phyloP scores from a whole-genome alignment of 2,329 filamentous ascomycete genomes.

The Trichoderma afroharzianum region DNA sequence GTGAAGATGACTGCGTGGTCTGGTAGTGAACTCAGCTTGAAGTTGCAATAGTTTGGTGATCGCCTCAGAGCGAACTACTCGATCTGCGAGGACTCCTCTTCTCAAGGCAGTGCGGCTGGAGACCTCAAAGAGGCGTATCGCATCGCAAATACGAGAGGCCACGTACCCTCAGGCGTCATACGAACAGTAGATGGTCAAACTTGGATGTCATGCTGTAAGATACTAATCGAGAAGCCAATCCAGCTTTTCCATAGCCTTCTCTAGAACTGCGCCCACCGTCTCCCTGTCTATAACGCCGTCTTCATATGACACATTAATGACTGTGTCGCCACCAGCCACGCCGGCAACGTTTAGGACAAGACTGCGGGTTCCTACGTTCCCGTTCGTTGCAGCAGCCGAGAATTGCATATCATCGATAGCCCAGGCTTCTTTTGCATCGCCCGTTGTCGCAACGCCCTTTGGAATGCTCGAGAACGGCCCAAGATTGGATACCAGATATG shows the following conservation, averaged over 20 bases:
- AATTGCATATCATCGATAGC: not conserved
- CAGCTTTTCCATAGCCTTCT: not conserved
- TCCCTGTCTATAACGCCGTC: not conserved
- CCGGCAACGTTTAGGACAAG: not conserved
- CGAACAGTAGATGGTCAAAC: not conserved
- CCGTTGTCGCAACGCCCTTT: not conserved
- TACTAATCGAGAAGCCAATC: not conserved
- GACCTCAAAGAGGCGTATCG: not conserved
- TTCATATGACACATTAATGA: not conserved
- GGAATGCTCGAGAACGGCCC: not conserved
- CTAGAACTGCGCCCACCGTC: not conserved
- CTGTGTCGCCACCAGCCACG: not conserved
- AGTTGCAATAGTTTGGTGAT: not conserved
- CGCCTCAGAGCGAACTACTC: not conserved
- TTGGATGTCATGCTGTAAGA: not conserved
- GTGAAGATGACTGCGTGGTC: not conserved
- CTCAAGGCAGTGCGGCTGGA: not conserved
- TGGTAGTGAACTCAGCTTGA: not conserved
- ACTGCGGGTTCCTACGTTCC: not conserved
- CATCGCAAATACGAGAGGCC: not conserved
- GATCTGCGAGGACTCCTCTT: not conserved
- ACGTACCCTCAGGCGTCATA: not conserved
- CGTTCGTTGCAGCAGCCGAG: not conserved
- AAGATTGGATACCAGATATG: not conserved
- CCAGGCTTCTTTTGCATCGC: not conserved